A percentile compares a stretch with the other conserved stretches of the same genome.
Evolutionary conservation across 768 basidiomycete genomes (phyloP).

Genomic region (Macrolepiota dolichaula): DNA sequence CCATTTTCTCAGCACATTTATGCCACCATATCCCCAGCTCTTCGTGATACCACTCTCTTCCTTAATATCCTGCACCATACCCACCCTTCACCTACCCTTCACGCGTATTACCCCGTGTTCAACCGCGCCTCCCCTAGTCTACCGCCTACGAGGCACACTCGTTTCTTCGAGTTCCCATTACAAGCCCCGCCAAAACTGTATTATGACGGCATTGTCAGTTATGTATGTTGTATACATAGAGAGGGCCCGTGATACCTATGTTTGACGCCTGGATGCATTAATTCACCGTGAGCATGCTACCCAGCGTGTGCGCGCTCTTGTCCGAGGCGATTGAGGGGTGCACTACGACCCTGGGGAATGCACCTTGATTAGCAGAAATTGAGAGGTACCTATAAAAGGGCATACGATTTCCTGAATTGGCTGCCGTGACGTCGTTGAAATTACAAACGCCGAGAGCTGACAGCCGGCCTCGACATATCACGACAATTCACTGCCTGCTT

Average conservation of each 20-base stretch:
- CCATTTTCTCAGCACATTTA: not conserved
- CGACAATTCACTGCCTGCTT: not conserved
- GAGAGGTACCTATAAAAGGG: constrained; percentile 1
- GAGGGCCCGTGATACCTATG: not conserved
- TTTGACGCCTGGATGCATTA: not conserved
- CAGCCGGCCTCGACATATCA: not conserved
- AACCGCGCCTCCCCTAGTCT: not conserved
- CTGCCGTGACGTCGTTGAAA: not conserved
- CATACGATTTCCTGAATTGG: constrained; percentile 10
- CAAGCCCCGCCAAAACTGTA: not conserved
- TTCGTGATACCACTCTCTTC: constrained; percentile 1
- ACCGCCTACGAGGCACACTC: not conserved
- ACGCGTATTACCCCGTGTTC: constrained; percentile 4
- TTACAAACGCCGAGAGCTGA: not conserved
- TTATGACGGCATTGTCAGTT: not conserved
- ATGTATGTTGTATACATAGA: not conserved
- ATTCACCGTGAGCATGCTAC: not conserved
- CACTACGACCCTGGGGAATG: not conserved
- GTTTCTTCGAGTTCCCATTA: not conserved
- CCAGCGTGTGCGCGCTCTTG: not conserved
- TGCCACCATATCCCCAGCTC: not conserved
- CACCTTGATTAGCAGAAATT: not conserved
- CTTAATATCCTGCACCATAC: not conserved
- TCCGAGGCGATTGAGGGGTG: not conserved
- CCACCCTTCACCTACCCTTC: not conserved